A percentile compares a stretch with the other conserved stretches of the same genome.
These are phyloP conservation scores for Boletus rubroflammeus DNA, from an alignment of 768 basidiomycete genomes.

Conservation along the genomic window DNA sequence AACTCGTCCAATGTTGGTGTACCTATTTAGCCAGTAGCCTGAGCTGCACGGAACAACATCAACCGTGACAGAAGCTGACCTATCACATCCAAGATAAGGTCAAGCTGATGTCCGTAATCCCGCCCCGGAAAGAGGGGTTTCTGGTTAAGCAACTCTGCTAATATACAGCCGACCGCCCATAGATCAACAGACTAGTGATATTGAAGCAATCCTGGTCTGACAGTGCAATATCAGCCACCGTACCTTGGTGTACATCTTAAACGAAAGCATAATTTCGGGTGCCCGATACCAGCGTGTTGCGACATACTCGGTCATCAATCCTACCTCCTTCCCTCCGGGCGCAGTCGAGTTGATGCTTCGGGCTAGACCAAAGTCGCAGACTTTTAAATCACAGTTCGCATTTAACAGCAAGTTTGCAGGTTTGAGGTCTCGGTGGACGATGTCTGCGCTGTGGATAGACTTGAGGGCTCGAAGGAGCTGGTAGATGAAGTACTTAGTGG, in stretches of 20 bases:
- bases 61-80: constrained; percentile 35
- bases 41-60: constrained; percentile 18
- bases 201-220: constrained; percentile 5
- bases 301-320: constrained; percentile 80
- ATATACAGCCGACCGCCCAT: constrained; percentile 73
- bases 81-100: constrained; percentile 84
- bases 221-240: constrained; percentile 1
- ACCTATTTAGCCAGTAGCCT: constrained; percentile 35
- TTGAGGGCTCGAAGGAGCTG: constrained; percentile 85
- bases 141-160: constrained; percentile 78
- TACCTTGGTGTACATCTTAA: constrained; percentile 84
- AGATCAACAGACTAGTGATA: constrained; percentile 57
- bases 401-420: constrained; percentile 87
- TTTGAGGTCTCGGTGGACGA: constrained; percentile 76
- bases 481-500: constrained; percentile 78
- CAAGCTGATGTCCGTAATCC: constrained; percentile 83
- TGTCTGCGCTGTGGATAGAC: constrained; percentile 83
- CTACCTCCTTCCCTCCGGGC: constrained; percentile 56
- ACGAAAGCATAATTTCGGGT: constrained; percentile 92
- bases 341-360: constrained; percentile 55
- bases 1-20: constrained; percentile 90
- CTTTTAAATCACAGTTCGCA: constrained; percentile 85
- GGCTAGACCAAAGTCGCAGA: constrained; percentile 86
- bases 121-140: constrained; percentile 86
- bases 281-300: constrained; percentile 93